A percentile compares a stretch with the other conserved stretches of the same genome.
Evolutionary conservation across 306 rosid species (phyloP).

Genomic region (Trifolium repens): DNA sequence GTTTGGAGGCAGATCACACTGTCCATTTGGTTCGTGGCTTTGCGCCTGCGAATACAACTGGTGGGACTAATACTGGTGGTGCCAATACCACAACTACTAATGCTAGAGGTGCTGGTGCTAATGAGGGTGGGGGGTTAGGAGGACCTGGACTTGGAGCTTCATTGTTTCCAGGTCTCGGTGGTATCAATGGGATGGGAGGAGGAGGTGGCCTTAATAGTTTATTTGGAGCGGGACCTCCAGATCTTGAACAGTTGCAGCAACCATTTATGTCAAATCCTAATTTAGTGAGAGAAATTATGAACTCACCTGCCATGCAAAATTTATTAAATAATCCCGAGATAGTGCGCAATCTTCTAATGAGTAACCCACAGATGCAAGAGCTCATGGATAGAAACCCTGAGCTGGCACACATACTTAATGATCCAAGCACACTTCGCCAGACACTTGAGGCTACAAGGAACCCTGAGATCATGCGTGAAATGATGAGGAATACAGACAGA

Average conservation of each 20-base stretch:
- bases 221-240: slow-evolving; percentile 71
- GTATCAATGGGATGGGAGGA: slow-evolving; percentile 59
- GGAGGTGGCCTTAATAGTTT: slow-evolving; percentile 58
- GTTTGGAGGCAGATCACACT: slow-evolving; percentile 88
- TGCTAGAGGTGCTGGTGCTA: slow-evolving; percentile 56
- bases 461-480: slow-evolving; percentile 95
- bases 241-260: slow-evolving; percentile 82
- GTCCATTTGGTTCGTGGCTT: slow-evolving; percentile 85
- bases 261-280: slow-evolving; percentile 72
- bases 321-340: slow-evolving; percentile 71
- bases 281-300: slow-evolving; percentile 75
- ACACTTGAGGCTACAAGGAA: slow-evolving; percentile 90
- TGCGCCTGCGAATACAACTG: slow-evolving; percentile 57
- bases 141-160: slow-evolving; percentile 67
- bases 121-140: slow-evolving; percentile 64
- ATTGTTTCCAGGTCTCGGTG: slow-evolving; percentile 70
- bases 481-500: slow-evolving; percentile 93
- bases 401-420: slow-evolving; percentile 82
- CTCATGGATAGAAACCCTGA: slow-evolving; percentile 86
- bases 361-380: slow-evolving; percentile 88
- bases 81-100: slow-evolving; percentile 55
- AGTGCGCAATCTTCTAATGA: slow-evolving; percentile 77
- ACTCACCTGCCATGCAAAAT: slow-evolving; percentile 78
- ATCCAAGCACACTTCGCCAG: slow-evolving; percentile 84
- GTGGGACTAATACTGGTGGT: slow-evolving; percentile 53